Conservation (phyloP, 805 yeast genomes). For the Metschnikowia lunata region DNA sequence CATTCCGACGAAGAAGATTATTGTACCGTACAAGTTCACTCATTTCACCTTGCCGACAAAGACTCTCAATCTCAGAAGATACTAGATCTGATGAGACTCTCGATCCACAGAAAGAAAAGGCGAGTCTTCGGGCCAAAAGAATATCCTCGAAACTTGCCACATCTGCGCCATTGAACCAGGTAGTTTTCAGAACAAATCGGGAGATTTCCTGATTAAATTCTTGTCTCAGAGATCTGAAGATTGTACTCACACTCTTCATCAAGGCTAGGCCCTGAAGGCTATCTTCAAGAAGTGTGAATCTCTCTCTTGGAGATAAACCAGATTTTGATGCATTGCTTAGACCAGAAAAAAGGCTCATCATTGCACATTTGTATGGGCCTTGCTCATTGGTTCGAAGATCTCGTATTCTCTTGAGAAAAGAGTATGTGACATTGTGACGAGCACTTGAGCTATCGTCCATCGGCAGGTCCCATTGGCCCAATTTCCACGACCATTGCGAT, state of each 20-base stretch:
- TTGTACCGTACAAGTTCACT: constrained; percentile 43
- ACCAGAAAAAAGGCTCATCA: constrained; percentile 18
- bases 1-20: constrained; percentile 31
- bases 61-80: neutral
- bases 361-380: constrained; percentile 17
- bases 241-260: constrained; percentile 3
- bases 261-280: constrained; percentile 10
- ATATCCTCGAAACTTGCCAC: constrained; percentile 20
- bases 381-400: constrained; percentile 27
- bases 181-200: neutral
- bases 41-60: constrained; percentile 22
- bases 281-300: neutral
- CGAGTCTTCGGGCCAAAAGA: constrained; percentile 38
- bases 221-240: constrained; percentile 6
- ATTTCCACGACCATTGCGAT: constrained; percentile 66
- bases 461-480: constrained; percentile 75
- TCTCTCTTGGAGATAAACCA: neutral
- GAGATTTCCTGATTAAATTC: constrained; percentile 9
- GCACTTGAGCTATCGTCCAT: constrained; percentile 29
- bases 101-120: constrained; percentile 22
- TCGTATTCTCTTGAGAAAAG: constrained; percentile 43
- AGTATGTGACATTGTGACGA: constrained; percentile 49
- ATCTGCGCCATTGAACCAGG: constrained; percentile 12
- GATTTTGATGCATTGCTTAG: neutral
- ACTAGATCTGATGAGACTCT: neutral